Base-by-base conservation (phyloP, 1,284 basidiomycete genomes). In the Boletus austroedulis region DNA sequence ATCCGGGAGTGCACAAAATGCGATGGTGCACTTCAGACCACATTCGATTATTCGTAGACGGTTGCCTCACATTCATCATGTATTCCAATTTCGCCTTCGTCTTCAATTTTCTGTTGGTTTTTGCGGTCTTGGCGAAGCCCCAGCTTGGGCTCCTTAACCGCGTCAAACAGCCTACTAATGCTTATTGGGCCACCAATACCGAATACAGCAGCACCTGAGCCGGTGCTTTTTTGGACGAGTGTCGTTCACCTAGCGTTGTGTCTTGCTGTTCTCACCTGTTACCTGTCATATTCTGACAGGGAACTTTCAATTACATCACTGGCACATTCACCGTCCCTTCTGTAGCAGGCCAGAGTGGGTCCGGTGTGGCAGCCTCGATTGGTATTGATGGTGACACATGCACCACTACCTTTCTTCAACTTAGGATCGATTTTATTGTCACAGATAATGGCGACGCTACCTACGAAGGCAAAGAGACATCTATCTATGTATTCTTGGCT, bases 381-480 rank as follows among this genome's bases (percentile, higher is more conserved):
- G 62, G 61, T 7, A 57, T 62, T 5, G 62, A 62, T 15, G 59
- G 62, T 28, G 24, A 52, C 43, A 43, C 48, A 1, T 66, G 63
- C 21, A 1, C 1, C 0, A 8, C 2, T 40, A 51, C 17, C 2
- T 26, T 63, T 21, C n/a, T 41, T 21, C 40, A 21, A 21, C 10
- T 5, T 23, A 21, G 40, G 3, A 12, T 41, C 40, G n/a, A 21
- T 21, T 41, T 41, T 21, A 21, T 2, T 41, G 40, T 41, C 8
- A 41, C n/a, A 41, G 40, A 23, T 21, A 14, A 41, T 5, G n/a
- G n/a, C 14, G 43, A n/a, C n/a, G n/a, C 4, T 17, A 15, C 23
- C 26, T 44, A 44, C 24, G 40, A 41, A 12, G 40, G 40, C 23
- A 41, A 21, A 14, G 40, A 19, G 34, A 19, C 11, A 12, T 41